Conservation (phyloP, 176 grass and related monocot species). For the Puya raimondii region DNA sequence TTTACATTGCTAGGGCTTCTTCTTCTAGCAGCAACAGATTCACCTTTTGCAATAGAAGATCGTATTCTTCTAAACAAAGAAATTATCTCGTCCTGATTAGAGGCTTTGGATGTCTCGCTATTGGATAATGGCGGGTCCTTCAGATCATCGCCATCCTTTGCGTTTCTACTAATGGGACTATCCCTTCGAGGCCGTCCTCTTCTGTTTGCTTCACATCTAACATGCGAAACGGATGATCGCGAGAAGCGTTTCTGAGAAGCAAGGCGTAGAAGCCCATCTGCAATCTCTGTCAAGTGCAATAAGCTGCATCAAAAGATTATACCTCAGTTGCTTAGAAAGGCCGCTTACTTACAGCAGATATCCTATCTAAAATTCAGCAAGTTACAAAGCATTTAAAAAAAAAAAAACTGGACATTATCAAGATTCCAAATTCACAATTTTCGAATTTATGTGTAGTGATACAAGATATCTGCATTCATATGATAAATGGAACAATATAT, state of each 20-base stretch:
- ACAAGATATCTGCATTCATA: no score
- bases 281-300: constrained; percentile 35
- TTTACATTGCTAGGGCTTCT: constrained; percentile 1
- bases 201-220: constrained; percentile 33
- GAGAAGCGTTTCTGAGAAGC: background rate
- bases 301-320: constrained; percentile 1
- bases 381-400: no score
- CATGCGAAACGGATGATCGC: constrained; percentile 3
- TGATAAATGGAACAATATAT: no score
- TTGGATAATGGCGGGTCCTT: constrained; percentile 1
- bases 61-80: constrained; percentile 47
- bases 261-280: constrained; percentile 21
- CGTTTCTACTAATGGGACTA: background rate
- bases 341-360: background rate
- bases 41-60: constrained; percentile 31
- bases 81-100: constrained; percentile 45
- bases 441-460: no score
- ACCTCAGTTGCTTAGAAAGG: constrained; percentile 1
- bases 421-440: no score
- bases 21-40: constrained; percentile 23
- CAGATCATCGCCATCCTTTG: background rate
- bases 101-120: constrained; percentile 13
- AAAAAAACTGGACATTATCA: no score
- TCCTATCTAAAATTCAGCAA: background rate
- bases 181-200: constrained; percentile 6